Base-by-base conservation (phyloP, 2,329 filamentous ascomycete genomes). In the Huntiella savannae region DNA sequence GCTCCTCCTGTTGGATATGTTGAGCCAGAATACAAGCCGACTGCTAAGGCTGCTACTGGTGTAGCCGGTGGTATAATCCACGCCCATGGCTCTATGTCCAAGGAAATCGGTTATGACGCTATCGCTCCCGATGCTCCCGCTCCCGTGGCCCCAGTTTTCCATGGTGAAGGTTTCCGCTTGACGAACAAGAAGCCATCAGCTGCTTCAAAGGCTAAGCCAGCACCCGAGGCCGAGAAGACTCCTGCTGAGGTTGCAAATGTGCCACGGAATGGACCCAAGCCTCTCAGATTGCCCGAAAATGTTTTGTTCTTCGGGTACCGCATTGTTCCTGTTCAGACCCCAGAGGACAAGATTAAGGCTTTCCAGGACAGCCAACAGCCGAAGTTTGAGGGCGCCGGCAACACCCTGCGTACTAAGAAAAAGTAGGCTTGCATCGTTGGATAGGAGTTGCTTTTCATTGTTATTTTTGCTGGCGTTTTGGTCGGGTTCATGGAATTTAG, bases 231-330 rank as follows among this genome's bases (percentile, higher is more conserved):
- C 4, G 35, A 38, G 15, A 43, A 28, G 11, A 32, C 33, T 10
- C 41, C 22, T 4, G 16, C 33, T 4, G 13, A 43, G 15, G 8
- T 2, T 3, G 22, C 5, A 7, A 5, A 43, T 8, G 16, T 34
- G 38, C 28, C 28, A 11, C 36, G 37, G 40, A 51, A 60, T 62
- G 73, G 51, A 77, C 70, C 11, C 86, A 88, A 52, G 87, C 86
- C 0, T 86, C 70, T 98, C 5, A 73, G 91, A 22, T 61, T 98
- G 44, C 74, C 84, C 0, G 80, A 82, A 0, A 91, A 91, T 55
- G 93, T 95, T 62, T 69, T 98, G 4, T 98, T 98, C 68, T 93
- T 98, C 52, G 91, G 91, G 3, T 98, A 96, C 57, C 81, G 93
- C 56, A 73, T 94, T 58, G 93, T 82, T 60, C 88, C 88, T 0